A percentile compares a stretch with the other conserved stretches of the same genome.
phyloP scores from a whole-genome alignment of 2,329 filamentous ascomycete species.

The Keithomyces neogunnii region DNA sequence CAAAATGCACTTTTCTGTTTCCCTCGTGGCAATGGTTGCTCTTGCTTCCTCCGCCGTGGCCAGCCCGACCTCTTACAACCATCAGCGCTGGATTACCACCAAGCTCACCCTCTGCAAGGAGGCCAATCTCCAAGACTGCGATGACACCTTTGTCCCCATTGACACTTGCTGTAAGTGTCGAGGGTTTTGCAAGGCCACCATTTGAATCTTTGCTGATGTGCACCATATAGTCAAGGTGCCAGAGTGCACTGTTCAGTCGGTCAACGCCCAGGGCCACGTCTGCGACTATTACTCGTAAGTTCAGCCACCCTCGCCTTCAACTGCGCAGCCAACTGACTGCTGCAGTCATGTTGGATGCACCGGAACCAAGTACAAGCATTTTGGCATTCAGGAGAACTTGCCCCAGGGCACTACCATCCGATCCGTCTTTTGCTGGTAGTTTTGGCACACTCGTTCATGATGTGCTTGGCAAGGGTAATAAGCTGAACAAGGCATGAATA shows the following conservation, averaged over 20 bases:
- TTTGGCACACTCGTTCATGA: not conserved
- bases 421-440: slow-evolving; percentile 4
- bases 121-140: slow-evolving; percentile 3
- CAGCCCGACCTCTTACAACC: not conserved
- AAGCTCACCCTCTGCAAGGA: not conserved
- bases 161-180: slow-evolving; percentile 3
- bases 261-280: slow-evolving; percentile 1
- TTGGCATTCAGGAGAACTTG: not conserved
- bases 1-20: slow-evolving; percentile 1
- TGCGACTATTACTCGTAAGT: slow-evolving; percentile 5
- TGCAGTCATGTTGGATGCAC: not conserved
- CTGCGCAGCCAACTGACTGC: not conserved
- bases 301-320: not conserved
- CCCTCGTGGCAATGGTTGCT: not conserved
- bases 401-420: not conserved
- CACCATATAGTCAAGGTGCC: not conserved
- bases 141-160: not conserved
- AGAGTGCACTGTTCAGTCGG: not conserved
- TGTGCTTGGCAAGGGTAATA: too few relatives aligned
- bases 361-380: slow-evolving; percentile 1
- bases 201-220: not conserved
- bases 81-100: slow-evolving; percentile 1
- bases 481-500: too few relatives aligned
- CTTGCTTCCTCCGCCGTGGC: not conserved
- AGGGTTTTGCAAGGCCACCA: too few relatives aligned